Evolutionary conservation across 2,329 filamentous ascomycete species (phyloP).

Genomic region (Geosmithia putterillii): DNA sequence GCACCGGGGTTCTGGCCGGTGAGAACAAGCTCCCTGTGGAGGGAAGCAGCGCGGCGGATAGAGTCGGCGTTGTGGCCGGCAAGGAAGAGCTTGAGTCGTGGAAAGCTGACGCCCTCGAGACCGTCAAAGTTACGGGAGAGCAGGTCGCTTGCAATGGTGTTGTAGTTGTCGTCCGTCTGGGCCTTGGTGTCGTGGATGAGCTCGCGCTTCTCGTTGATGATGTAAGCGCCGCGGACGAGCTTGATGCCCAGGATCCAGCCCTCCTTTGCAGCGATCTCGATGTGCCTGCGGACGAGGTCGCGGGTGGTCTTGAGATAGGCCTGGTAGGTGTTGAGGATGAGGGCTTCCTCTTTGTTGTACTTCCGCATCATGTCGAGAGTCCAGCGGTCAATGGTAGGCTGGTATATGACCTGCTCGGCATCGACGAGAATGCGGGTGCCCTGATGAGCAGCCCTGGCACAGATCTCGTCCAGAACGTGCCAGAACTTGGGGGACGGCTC

Average conservation of each 20-base stretch:
- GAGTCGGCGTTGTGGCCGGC: constrained; percentile 38
- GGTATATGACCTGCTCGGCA: constrained; percentile 31
- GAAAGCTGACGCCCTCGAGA: constrained; percentile 29
- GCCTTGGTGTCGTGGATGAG: constrained; percentile 41
- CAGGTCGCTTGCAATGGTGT: constrained; percentile 32
- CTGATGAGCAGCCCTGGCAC: constrained; percentile 21
- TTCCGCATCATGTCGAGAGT: constrained; percentile 21
- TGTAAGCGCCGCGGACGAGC: constrained; percentile 44
- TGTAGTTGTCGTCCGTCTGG: constrained; percentile 38
- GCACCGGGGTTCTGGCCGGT: constrained; percentile 16
- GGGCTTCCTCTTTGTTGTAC: constrained; percentile 22
- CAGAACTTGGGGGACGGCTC: constrained; percentile 26
- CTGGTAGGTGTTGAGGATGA: constrained; percentile 41
- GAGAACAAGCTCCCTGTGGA: constrained; percentile 27
- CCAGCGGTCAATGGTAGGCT: constrained; percentile 20
- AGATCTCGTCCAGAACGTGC: constrained; percentile 26
- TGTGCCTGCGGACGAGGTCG: constrained; percentile 26
- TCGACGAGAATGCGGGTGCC: constrained; percentile 30
- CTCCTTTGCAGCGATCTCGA: constrained; percentile 28
- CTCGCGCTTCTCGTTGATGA: constrained; percentile 32
- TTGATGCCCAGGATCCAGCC: constrained; percentile 42
- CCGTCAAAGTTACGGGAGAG: constrained; percentile 29
- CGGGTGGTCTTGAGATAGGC: constrained; percentile 39
- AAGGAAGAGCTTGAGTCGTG: constrained; percentile 33
- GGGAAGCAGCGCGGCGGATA: constrained; percentile 27